Percentiles rank a stretch among this genome's conserved stretches.
Conservation (phyloP, 768 basidiomycete species). For the Cantharellus cinnabarinus region DNA sequence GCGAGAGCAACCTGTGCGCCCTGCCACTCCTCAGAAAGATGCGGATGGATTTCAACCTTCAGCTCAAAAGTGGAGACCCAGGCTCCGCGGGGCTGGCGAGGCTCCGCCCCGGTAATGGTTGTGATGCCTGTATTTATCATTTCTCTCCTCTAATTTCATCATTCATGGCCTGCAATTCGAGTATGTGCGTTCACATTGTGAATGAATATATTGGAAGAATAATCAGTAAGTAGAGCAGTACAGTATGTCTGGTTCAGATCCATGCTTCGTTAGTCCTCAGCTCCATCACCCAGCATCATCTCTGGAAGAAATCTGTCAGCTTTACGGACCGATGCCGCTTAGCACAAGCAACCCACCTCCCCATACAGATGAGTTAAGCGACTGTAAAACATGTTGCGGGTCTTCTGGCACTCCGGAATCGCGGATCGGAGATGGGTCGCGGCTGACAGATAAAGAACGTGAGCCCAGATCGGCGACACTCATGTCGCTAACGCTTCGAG, state of each 20-base stretch:
- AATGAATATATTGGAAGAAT: no score
- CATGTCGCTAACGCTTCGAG: background rate
- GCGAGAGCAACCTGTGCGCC: constrained; percentile 43
- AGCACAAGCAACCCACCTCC: constrained; percentile 28
- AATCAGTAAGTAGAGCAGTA: no score
- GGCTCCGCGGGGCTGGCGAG: background rate
- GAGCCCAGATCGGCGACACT: background rate
- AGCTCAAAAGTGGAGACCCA: background rate
- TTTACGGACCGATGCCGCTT: background rate
- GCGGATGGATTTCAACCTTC: constrained; percentile 59
- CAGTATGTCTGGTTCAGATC: background rate
- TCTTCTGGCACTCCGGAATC: background rate
- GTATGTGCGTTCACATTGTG: no score
- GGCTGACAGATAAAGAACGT: background rate
- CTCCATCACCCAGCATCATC: constrained; percentile 29
- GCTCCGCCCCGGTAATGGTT: background rate
- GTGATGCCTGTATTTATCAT: background rate
- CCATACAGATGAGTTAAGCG: constrained; percentile 52
- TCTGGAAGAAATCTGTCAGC: background rate
- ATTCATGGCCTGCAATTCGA: no score
- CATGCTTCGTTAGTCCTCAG: constrained; percentile 20
- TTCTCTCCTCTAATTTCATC: no score
- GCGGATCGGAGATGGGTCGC: background rate
- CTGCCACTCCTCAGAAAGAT: constrained; percentile 23
- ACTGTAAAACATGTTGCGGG: constrained; percentile 24